Percentiles rank a stretch among this genome's conserved stretches.
Conservation (phyloP, 345 rosid species). For the Luvunga scandens region DNA sequence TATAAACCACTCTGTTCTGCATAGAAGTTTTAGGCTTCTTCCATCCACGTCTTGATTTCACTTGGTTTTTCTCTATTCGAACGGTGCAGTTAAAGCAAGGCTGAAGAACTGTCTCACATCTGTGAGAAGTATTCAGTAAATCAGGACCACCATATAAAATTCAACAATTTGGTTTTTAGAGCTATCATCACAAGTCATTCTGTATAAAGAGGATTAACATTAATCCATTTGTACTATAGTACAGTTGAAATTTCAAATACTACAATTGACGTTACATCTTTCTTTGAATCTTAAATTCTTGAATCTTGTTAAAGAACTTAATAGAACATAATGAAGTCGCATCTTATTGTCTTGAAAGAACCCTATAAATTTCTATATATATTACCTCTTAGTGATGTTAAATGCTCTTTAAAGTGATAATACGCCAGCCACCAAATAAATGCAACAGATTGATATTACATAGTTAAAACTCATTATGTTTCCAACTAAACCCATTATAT, state of each 20-base stretch:
- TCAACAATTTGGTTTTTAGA: neutral
- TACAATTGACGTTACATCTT: neutral
- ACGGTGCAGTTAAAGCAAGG: constrained; percentile 72
- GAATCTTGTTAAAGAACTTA: neutral
- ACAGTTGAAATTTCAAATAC: neutral
- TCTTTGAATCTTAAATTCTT: neutral
- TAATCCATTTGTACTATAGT: neutral
- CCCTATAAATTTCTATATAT: neutral
- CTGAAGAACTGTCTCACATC: constrained; percentile 79
- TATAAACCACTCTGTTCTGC: constrained; percentile 66
- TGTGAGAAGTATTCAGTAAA: constrained; percentile 21
- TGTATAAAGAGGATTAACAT: neutral
- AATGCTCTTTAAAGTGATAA: neutral
- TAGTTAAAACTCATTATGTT: neutral
- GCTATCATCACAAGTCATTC: neutral
- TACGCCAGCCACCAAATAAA: neutral
- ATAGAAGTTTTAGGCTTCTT: constrained; percentile 30
- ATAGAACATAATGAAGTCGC: neutral
- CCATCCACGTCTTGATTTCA: constrained; percentile 28
- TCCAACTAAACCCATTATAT: neutral
- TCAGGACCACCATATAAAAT: constrained; percentile 1
- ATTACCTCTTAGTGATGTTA: neutral
- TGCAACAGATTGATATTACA: neutral
- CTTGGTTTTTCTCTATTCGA: constrained; percentile 48
- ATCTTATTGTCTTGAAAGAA: neutral